phyloP scores from a whole-genome alignment of 805 yeast species.

The Alloascoidea africana region DNA sequence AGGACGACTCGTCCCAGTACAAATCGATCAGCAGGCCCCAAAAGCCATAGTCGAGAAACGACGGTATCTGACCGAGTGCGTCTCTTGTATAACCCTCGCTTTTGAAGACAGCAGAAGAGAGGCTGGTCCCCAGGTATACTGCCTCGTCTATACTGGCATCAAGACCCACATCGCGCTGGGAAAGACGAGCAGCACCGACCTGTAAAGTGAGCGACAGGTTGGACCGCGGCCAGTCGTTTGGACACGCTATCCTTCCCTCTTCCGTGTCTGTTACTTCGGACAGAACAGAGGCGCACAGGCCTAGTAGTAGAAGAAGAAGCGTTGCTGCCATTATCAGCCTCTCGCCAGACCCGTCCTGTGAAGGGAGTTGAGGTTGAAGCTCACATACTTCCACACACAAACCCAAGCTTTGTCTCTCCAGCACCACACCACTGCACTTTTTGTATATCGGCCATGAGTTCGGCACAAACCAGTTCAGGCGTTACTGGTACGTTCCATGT shows the following conservation, averaged over 20 bases:
- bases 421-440: background rate
- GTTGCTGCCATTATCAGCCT: too few relatives aligned
- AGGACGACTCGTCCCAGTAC: constrained; percentile 30
- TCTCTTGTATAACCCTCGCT: constrained; percentile 15
- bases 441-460: background rate
- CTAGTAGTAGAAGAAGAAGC: too few relatives aligned
- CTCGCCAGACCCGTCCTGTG: too few relatives aligned
- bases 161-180: constrained; percentile 19
- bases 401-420: too few relatives aligned
- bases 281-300: too few relatives aligned
- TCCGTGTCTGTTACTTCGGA: too few relatives aligned
- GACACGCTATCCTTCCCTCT: too few relatives aligned
- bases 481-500: background rate
- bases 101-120: constrained; percentile 16
- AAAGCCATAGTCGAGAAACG: constrained; percentile 19
- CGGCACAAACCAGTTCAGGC: background rate
- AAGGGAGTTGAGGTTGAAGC: too few relatives aligned
- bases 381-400: too few relatives aligned
- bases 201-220: background rate
- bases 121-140: constrained; percentile 18
- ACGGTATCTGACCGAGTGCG: constrained; percentile 10
- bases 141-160: constrained; percentile 18
- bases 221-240: too few relatives aligned
- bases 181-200: constrained; percentile 11
- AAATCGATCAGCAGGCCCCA: constrained; percentile 25